Conservation (phyloP, 176 grass and related monocot genomes). For the Metroxylon sagu region DNA sequence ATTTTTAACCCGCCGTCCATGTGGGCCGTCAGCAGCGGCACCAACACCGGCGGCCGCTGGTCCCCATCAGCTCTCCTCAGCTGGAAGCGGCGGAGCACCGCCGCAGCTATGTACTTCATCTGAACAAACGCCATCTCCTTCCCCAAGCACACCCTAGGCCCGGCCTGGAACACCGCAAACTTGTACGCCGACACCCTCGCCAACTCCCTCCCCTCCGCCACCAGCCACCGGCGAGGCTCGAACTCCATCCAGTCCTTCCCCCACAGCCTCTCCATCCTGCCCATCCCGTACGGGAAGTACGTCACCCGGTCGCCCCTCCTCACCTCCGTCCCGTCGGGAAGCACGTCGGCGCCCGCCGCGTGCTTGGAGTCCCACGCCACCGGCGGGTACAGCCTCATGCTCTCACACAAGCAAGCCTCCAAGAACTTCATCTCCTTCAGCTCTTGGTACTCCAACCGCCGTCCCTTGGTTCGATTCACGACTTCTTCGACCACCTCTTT, state of each 20-base stretch:
- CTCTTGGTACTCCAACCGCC: slow-evolving; percentile 26
- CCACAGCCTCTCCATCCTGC: slow-evolving; percentile 73
- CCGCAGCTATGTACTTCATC: slow-evolving; percentile 65
- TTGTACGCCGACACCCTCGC: not conserved
- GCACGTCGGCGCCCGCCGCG: slow-evolving; percentile 48
- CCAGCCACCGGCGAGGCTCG: slow-evolving; percentile 20
- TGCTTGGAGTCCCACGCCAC: slow-evolving; percentile 88
- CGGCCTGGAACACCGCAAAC: not conserved
- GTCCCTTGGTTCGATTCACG: not conserved
- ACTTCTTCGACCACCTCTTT: slow-evolving; percentile 30
- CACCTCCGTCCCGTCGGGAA: slow-evolving; percentile 70
- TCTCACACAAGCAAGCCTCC: slow-evolving; percentile 80
- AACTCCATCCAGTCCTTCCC: slow-evolving; percentile 48
- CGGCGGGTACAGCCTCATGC: slow-evolving; percentile 84
- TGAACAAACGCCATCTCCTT: slow-evolving; percentile 83
- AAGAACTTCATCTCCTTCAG: slow-evolving; percentile 50
- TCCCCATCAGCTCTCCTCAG: slow-evolving; percentile 36
- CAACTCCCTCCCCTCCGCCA: slow-evolving; percentile 7
- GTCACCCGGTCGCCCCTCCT: slow-evolving; percentile 60
- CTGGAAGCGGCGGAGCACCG: slow-evolving; percentile 48
- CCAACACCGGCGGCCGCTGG: slow-evolving; percentile 33
- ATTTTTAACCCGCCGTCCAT: slow-evolving; percentile 66
- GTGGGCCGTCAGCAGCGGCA: slow-evolving; percentile 68
- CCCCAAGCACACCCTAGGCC: slow-evolving; percentile 40
- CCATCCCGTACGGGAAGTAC: slow-evolving; percentile 95